Base-by-base conservation (phyloP, 2,329 filamentous ascomycete species). In the Helotiales sp. region DNA sequence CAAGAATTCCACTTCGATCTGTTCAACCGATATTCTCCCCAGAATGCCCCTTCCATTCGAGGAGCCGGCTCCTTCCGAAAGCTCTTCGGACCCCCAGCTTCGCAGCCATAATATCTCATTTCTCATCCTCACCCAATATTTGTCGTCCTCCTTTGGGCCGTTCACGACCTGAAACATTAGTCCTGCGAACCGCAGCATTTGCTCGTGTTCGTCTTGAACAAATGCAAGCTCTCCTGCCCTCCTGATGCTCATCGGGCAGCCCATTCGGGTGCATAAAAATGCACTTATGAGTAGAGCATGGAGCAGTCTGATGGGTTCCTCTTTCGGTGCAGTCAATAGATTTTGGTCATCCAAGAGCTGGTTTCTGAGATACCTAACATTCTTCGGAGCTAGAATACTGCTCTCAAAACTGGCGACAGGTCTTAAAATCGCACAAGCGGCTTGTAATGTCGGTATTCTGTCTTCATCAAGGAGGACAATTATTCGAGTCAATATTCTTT, bases 61-160 rank as follows among this genome's bases (percentile, higher is more conserved):
- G 29, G 50, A 59, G 24, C 67, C 66, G 6, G 69, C 64, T 31
- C 73, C 73, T 49, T 74, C 72, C 17, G 62, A 58, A 49, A 63
- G 68, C 54, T 81, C 74, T 58, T 81, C 77, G 24, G 79, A 78
- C 31, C 86, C 86, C 89, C 89, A 93, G 66, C 82, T 81, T 68
- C 86, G 84, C 29, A 93, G 77, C 90, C 90, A 93, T 3, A 91
- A 70, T 8, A 93, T 72, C 65, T 87, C 85, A 40, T 81, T 81
- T 57, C 89, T 80, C 12, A 82, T 79, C 53, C 75, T 77, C 25
- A 79, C 74, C 87, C 87, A 90, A 60, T 82, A 84, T 31, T 78
- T 78, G 58, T 90, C 86, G 53, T 90, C 85, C 33, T 79, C 80
- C 59, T 81, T 84, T 1, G 81, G 62, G 0, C 60, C 65, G 55